Conservation (phyloP, 169 alveolate genomes). For the Cryptosporidium muris region DNA sequence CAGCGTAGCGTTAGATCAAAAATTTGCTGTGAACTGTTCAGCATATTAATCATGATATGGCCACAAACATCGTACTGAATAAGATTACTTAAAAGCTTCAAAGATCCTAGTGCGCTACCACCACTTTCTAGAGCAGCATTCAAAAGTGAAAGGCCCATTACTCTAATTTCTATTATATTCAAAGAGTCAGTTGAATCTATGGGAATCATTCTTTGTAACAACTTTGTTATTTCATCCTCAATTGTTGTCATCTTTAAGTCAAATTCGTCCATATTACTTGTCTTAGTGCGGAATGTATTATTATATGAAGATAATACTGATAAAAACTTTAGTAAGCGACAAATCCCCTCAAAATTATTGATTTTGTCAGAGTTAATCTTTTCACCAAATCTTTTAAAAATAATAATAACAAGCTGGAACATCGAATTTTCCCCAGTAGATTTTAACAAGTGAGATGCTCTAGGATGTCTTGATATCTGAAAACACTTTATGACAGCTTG, state of each 20-base stretch:
- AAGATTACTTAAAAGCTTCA: conserved; percentile 1
- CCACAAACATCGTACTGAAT: conserved; percentile 21
- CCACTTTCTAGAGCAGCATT: conserved; percentile 65
- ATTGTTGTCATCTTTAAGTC: background rate
- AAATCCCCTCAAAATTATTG: background rate
- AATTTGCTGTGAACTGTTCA: background rate
- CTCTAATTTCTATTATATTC: conserved; percentile 17
- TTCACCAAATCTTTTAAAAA: conserved; percentile 11
- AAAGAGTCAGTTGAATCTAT: conserved; percentile 22
- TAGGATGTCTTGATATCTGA: conserved; percentile 67
- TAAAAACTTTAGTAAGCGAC: conserved; percentile 33
- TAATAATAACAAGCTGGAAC: background rate
- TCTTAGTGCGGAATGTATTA: no score
- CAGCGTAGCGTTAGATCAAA: conserved; percentile 16
- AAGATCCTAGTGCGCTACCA: conserved; percentile 2
- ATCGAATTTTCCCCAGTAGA: conserved; percentile 54
- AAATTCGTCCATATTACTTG: background rate
- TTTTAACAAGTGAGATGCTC: conserved; percentile 48
- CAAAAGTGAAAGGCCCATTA: conserved; percentile 45
- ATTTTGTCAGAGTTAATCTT: background rate
- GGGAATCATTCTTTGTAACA: conserved; percentile 27
- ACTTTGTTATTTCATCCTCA: conserved; percentile 15
- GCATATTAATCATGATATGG: conserved; percentile 28
- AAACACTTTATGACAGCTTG: conserved; percentile 31
- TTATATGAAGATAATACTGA: conserved; percentile 38